Conservation (phyloP, 1,284 basidiomycete genomes). For the Cystobasidiaceae sp. region DNA sequence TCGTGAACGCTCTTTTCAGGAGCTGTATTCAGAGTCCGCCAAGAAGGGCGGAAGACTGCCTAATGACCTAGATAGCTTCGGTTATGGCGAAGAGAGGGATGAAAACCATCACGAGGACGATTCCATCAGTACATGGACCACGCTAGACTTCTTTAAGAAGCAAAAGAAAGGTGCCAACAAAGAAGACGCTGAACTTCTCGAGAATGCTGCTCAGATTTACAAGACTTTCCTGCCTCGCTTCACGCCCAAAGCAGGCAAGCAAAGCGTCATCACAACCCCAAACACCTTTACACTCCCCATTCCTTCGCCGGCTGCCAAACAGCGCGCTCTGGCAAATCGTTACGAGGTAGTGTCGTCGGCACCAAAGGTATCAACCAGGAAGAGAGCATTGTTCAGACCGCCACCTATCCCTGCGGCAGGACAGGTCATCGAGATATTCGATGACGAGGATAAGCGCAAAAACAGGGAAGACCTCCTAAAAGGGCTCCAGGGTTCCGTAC, state of each 20-base stretch:
- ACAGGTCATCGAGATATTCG: constrained; percentile 1
- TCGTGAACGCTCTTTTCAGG: constrained; percentile 1
- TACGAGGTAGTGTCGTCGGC: neutral
- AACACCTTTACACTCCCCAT: constrained; percentile 1
- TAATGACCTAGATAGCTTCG: constrained; percentile 20
- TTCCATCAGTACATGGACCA: no score
- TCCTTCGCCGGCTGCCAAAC: neutral
- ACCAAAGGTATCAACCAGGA: neutral
- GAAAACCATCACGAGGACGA: neutral
- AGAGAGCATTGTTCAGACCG: neutral
- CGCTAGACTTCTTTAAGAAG: neutral
- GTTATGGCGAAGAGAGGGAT: neutral
- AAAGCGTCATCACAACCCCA: neutral
- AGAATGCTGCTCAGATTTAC: neutral
- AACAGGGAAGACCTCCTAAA: neutral
- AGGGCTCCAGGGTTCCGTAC: neutral
- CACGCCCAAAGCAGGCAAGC: constrained; percentile 9
- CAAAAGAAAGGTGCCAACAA: neutral
- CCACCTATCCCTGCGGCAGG: neutral
- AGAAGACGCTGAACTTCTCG: neutral
- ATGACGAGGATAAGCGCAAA: neutral
- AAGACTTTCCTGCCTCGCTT: constrained; percentile 4
- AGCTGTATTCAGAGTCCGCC: neutral
- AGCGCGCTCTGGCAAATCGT: neutral
- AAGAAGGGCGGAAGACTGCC: constrained; percentile 7